Conservation (phyloP, 2,329 filamentous ascomycete species). For the Fusarium xyrophilum region DNA sequence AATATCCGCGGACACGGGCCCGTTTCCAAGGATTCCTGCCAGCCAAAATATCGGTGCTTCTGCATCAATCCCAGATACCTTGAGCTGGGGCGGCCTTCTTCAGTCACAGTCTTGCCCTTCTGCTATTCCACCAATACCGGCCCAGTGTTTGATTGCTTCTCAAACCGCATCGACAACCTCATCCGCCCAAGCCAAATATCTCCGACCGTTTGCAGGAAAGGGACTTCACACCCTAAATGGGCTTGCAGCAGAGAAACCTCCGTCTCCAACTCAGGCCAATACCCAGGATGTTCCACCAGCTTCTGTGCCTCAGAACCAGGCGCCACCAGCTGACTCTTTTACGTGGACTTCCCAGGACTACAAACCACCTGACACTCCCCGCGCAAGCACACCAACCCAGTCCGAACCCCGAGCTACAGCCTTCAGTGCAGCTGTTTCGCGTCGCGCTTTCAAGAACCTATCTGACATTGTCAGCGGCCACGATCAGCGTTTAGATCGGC, state of each 20-base stretch:
- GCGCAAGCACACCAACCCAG: constrained; percentile 38
- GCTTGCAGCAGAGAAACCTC: constrained; percentile 37
- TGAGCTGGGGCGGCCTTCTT: constrained; percentile 57
- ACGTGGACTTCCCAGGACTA: constrained; percentile 34
- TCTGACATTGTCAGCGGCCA: constrained; percentile 65
- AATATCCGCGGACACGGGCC: constrained; percentile 37
- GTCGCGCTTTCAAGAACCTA: constrained; percentile 53
- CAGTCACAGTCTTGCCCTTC: constrained; percentile 49
- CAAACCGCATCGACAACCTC: constrained; percentile 61
- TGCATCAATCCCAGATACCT: constrained; percentile 60
- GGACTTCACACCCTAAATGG: constrained; percentile 61
- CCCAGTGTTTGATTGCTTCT: constrained; percentile 59
- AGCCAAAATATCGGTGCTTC: constrained; percentile 37
- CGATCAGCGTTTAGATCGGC: constrained; percentile 68
- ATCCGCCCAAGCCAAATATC: constrained; percentile 58
- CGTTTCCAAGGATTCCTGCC: constrained; percentile 18
- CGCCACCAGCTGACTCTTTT: constrained; percentile 37
- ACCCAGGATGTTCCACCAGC: constrained; percentile 25
- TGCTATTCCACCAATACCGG: constrained; percentile 55
- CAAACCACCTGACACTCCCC: constrained; percentile 26
- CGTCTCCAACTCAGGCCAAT: constrained; percentile 45
- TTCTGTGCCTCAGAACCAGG: constrained; percentile 24
- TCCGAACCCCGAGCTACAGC: constrained; percentile 38
- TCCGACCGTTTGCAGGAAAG: constrained; percentile 62
- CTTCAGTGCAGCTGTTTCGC: constrained; percentile 40